phyloP scores from a whole-genome alignment of 306 rosid species.

The Chamaecrista fasciculata region DNA sequence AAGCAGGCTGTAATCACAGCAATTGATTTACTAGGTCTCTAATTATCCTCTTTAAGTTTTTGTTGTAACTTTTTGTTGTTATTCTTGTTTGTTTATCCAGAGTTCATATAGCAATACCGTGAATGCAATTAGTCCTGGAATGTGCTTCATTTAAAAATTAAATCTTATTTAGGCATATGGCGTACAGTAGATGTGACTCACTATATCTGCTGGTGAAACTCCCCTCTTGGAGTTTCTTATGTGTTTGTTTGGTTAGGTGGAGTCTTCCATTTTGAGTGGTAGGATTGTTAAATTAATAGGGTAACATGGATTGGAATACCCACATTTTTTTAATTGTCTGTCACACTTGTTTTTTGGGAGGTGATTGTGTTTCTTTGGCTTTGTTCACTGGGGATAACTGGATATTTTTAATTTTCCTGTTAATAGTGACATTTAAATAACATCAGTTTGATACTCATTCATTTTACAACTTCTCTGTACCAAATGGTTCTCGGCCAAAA shows the following conservation, averaged over 20 bases:
- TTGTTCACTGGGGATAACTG: too few species aligned
- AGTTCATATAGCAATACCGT: neutral
- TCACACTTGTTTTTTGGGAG: too few species aligned
- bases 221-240: neutral
- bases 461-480: neutral
- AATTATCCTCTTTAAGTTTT: neutral
- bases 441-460: too few species aligned
- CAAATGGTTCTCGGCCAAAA: conserved; percentile 7
- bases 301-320: neutral
- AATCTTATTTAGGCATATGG: neutral
- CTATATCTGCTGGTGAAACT: neutral
- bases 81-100: neutral
- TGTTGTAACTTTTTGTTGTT: neutral
- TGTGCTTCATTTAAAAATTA: neutral
- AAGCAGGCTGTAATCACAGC: conserved; percentile 98
- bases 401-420: too few species aligned
- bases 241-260: neutral
- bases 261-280: neutral
- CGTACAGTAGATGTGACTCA: neutral
- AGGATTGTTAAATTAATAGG: neutral
- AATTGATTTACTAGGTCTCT: conserved; percentile 85
- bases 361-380: neutral
- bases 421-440: too few species aligned
- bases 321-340: neutral
- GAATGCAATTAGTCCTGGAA: neutral